phyloP scores from a whole-genome alignment of 1,284 basidiomycete species.

The Austroboletus niveus region DNA sequence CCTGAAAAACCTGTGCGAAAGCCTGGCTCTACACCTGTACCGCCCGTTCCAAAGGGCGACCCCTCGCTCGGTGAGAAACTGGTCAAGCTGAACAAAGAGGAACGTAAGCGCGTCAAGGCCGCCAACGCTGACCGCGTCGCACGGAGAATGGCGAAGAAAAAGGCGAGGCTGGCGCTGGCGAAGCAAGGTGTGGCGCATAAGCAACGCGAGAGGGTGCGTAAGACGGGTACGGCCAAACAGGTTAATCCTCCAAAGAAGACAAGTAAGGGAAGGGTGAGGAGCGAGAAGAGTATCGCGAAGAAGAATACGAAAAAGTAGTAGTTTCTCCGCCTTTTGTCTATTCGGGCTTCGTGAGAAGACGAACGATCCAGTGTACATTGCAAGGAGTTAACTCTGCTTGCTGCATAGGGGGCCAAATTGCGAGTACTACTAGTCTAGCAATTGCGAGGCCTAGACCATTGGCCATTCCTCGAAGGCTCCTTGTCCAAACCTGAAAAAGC shows the following conservation, averaged over 20 bases:
- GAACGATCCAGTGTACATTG: no score
- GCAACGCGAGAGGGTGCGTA: slow-evolving; percentile 47
- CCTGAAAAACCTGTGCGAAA: slow-evolving; percentile 12
- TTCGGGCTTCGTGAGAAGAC: no score
- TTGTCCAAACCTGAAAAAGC: slow-evolving; percentile 87
- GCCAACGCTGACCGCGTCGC: slow-evolving; percentile 76
- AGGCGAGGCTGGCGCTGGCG: slow-evolving; percentile 54
- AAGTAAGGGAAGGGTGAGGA: slow-evolving; percentile 55
- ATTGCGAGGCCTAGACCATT: slow-evolving; percentile 28
- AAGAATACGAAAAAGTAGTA: slow-evolving; percentile 59
- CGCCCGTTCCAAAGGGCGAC: slow-evolving; percentile 69
- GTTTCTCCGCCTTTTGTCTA: no score
- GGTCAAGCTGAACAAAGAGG: slow-evolving; percentile 76
- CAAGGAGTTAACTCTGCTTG: no score
- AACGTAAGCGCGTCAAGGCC: slow-evolving; percentile 80
- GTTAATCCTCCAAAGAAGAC: slow-evolving; percentile 39
- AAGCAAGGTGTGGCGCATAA: slow-evolving; percentile 44
- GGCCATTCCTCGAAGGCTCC: slow-evolving; percentile 84
- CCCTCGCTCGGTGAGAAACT: slow-evolving; percentile 77
- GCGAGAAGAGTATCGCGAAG: slow-evolving; percentile 54
- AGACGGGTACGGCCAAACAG: slow-evolving; percentile 42
- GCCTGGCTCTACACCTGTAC: slow-evolving; percentile 12
- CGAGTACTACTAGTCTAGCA: no score
- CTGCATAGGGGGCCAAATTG: no score
- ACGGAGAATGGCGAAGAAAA: slow-evolving; percentile 86